Evolutionary conservation across 495 filamentous ascomycete species (phyloP), one percentile per base, ranked within the genome.

Genomic region (Aspergillus cristatus): DNA sequence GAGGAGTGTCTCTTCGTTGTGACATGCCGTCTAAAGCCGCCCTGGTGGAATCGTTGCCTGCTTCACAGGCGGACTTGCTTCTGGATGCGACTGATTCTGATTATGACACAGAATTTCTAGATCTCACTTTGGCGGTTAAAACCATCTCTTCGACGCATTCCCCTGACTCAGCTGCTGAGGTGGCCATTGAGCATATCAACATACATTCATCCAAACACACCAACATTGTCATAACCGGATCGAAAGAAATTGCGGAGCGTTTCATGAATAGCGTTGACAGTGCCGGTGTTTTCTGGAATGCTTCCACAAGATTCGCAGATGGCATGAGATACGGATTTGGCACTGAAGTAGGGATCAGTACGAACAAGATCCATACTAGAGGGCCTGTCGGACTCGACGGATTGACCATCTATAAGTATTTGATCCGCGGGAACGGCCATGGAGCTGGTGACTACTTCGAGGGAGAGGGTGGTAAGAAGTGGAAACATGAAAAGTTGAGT

Each of bases 301-400:
- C 88, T 13, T 93, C 86, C 13, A 91, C 86, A 8, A 73, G 91
- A 14, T 91, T 99, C 60, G 87, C 90, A 3, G 91, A 99, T 53
- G 91, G 91, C 2, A 94, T 93, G 81, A 73, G 91, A 18, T 99
- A 86, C 58, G 91, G 91, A 2, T 97, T 99, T 64, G 91, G 91
- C 22, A 96, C 91, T 0, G 91, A 99, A 59, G 91, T 98, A 2
- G 91, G 91, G 28, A 95, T 98, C 56, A 93, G 85, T 61, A 98
- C 91, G 31, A 98, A 97, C 63, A 98, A 97, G 64, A 94, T 98
- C 37, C 91, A 98, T 52, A 82, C 86, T 6, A 71, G 91, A 26
- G 91, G 91, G 1, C 91, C 91, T 0, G 91, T 98, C 10, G 91
- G 91, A 12, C 62, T 98, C 31, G 90, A 97, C 54, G 91, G 91